Percentiles rank a stretch among this genome's conserved stretches.
These are phyloP conservation scores for Cyamopsis tetragonoloba DNA, from an alignment of 306 rosid genomes.

Conservation along the genomic window DNA sequence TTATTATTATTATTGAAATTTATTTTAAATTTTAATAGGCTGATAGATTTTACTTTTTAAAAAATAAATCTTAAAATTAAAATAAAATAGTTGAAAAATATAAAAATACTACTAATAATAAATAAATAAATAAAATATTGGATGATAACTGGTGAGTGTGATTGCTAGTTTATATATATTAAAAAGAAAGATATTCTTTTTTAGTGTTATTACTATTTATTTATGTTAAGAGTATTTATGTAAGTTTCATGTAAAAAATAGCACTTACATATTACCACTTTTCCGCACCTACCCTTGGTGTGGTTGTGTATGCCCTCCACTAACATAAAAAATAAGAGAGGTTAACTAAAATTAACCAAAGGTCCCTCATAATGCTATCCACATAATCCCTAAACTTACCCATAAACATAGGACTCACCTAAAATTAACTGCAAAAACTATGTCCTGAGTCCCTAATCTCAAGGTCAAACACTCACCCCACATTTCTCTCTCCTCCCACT, in stretches of 20 bases:
- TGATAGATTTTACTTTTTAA: too few relatives aligned
- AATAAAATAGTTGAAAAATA: too few relatives aligned
- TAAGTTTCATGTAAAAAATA: neutral
- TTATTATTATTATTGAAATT: too few relatives aligned
- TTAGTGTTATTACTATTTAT: neutral
- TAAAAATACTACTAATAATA: too few relatives aligned
- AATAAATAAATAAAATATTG: too few relatives aligned
- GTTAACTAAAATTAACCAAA: conserved; percentile 35
- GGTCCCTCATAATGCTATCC: conserved; percentile 29
- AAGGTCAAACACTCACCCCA: conserved; percentile 58
- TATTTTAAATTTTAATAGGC: too few relatives aligned
- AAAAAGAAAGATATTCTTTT: neutral
- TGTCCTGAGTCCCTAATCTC: conserved; percentile 20
- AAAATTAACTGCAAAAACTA: conserved; percentile 28
- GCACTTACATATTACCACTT: neutral
- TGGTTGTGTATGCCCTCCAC: neutral
- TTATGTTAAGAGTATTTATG: neutral
- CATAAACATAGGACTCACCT: conserved; percentile 46
- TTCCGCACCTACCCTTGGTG: neutral
- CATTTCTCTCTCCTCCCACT: conserved; percentile 25
- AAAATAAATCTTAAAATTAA: too few relatives aligned
- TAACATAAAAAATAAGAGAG: neutral
- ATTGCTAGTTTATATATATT: too few relatives aligned
- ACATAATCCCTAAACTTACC: conserved; percentile 36
- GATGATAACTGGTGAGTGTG: too few relatives aligned